Conservation (phyloP, 768 basidiomycete genomes). For the Cantharellus anzutake region DNA sequence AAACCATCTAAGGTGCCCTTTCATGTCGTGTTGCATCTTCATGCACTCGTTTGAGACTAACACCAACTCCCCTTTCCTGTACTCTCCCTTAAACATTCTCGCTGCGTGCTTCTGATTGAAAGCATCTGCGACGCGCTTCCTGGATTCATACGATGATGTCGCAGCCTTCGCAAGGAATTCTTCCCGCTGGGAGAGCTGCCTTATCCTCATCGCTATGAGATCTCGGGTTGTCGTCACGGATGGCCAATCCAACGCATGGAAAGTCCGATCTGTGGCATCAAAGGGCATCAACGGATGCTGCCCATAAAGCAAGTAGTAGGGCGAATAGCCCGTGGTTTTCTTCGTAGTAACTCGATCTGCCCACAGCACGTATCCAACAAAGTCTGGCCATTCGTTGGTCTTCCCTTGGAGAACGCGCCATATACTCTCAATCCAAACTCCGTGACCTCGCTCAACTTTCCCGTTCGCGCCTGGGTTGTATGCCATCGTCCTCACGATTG, state of each 20-base stretch:
- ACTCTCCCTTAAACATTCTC: neutral
- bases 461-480: conserved; percentile 2
- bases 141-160: neutral
- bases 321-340: neutral
- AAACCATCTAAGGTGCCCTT: neutral
- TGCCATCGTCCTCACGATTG: neutral
- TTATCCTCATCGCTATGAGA: neutral
- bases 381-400: neutral
- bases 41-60: neutral
- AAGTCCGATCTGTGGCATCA: neutral
- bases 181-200: neutral
- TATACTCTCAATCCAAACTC: neutral
- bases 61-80: neutral
- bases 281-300: neutral
- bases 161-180: neutral
- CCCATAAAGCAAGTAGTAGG: neutral
- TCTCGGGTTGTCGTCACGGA: neutral
- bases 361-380: neutral
- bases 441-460: conserved; percentile 1
- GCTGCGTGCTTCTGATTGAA: neutral
- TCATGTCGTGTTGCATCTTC: neutral
- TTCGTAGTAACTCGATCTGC: neutral
- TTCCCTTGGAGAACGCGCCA: neutral
- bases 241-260: neutral
- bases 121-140: neutral